Evolutionary conservation across 148 eudicot genomes (phyloP), one percentile per base, ranked within the genome.

Genomic region (Fagopyrum tataricum): DNA sequence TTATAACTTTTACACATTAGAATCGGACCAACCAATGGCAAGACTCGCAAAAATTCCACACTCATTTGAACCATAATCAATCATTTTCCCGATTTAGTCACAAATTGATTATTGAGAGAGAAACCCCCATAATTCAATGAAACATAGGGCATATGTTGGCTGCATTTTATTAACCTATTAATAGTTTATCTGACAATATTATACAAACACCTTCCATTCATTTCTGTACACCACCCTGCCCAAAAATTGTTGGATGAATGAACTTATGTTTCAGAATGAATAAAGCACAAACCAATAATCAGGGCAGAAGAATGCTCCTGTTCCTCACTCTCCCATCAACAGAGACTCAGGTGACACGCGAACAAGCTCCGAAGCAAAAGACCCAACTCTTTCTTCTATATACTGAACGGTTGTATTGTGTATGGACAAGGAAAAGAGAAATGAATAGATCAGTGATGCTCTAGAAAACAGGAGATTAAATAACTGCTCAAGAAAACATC

Each of bases 141-240:
- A 20, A n/a, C 4, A 20, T 9, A 20, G 26, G 9, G 24, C 10
- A 17, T 21, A 8, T 17, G 24, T 18, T 53, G 59, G n/a, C 59
- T n/a, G 23, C 7, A 20, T 7, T 55, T 55, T 18, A 18, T 49
- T 23, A 55, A 18, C 61, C 61, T 55, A 23, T 11, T 8, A 24
- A 18, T n/a, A 20, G 18, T 55, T 55, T 18, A 18, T 55, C 26
- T 55, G 11, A 55, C 20, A 11, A 21, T 8, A 55, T 20, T 18
- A 55, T 9, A 24, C 61, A 55, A 55, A 55, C 61, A 55, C 61
- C 61, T n/a, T 21, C 26, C 24, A 6, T 55, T 18, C 24, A 23
- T 55, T 55, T 55, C 61, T 55, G 18, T 55, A 55, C 61, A 55
- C 61, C 21, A 55, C 6, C 61, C 61, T 20, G 61, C 61, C 61